A percentile compares a stretch with the other conserved stretches of the same genome.
phyloP scores from a whole-genome alignment of 2,329 filamentous ascomycete species.

The Ophiocordyceps camponoti-saundersi region DNA sequence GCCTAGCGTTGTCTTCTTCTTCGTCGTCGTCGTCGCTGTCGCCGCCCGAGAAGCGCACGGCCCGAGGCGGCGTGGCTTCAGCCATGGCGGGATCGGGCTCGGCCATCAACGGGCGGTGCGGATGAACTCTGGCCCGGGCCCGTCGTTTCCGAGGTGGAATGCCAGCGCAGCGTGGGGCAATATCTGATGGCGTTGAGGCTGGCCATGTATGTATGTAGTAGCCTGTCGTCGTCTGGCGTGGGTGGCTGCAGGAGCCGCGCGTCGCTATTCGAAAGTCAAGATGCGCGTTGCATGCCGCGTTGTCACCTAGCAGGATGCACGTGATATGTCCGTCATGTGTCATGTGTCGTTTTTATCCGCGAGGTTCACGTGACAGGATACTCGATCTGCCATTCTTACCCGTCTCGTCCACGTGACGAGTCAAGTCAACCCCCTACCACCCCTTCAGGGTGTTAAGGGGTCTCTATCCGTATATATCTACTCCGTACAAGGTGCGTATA shows the following conservation, averaged over 20 bases:
- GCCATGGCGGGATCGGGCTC: conserved; percentile 10
- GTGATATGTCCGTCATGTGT: background rate
- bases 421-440: too few species aligned
- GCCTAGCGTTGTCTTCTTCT: conserved; percentile 15
- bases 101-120: conserved; percentile 1
- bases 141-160: background rate
- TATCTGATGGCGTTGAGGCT: background rate
- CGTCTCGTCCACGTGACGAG: too few species aligned
- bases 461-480: too few species aligned
- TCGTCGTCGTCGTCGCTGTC: conserved; percentile 26
- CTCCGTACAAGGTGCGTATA: too few species aligned
- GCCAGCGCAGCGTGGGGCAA: conserved; percentile 1
- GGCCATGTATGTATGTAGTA: background rate
- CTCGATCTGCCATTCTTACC: background rate
- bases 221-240: background rate
- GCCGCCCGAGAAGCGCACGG: conserved; percentile 37
- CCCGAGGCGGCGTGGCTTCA: conserved; percentile 32
- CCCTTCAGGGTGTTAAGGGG: too few species aligned
- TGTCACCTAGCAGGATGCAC: background rate
- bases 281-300: background rate
- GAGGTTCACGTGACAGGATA: too few species aligned
- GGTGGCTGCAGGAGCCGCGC: background rate
- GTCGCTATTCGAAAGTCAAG: background rate
- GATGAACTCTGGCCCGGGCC: background rate
- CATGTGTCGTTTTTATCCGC: background rate